Evolutionary conservation across 2,329 filamentous ascomycete species (phyloP).

Genomic region (Scedosporium apiospermum): DNA sequence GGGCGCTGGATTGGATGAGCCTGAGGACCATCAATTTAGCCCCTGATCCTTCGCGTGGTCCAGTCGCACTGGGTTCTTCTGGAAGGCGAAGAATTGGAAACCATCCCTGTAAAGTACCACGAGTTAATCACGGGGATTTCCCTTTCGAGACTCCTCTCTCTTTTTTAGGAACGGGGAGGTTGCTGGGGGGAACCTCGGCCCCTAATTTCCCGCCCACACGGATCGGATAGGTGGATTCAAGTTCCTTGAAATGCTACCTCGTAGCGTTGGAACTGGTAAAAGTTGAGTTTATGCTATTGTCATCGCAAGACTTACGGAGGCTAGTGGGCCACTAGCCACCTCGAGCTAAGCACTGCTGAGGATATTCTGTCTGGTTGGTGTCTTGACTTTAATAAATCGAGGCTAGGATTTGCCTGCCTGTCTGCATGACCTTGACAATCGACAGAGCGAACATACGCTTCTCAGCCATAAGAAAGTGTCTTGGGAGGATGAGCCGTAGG

Average conservation of each 20-base stretch:
- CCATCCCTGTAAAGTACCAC: neutral
- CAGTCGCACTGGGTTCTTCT: neutral
- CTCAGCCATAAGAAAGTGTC: no score
- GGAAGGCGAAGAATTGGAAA: neutral
- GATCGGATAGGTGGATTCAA: neutral
- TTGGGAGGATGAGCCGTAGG: no score
- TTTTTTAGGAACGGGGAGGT: neutral
- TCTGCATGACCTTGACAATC: no score
- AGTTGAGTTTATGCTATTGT: neutral
- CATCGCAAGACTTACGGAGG: neutral
- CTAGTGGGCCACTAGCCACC: no score
- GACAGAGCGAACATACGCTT: no score
- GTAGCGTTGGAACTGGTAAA: neutral
- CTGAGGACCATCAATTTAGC: no score
- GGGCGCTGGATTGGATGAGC: no score
- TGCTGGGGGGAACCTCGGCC: neutral
- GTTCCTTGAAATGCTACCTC: neutral
- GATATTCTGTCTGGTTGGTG: no score
- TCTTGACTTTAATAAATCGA: no score
- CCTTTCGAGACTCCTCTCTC: neutral
- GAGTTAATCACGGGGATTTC: neutral
- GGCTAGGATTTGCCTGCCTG: no score
- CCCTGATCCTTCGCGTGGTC: no score
- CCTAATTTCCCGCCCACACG: neutral
- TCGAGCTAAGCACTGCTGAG: no score